Evolutionary conservation across 768 basidiomycete genomes (phyloP).

Genomic region (Pisolithus albus): DNA sequence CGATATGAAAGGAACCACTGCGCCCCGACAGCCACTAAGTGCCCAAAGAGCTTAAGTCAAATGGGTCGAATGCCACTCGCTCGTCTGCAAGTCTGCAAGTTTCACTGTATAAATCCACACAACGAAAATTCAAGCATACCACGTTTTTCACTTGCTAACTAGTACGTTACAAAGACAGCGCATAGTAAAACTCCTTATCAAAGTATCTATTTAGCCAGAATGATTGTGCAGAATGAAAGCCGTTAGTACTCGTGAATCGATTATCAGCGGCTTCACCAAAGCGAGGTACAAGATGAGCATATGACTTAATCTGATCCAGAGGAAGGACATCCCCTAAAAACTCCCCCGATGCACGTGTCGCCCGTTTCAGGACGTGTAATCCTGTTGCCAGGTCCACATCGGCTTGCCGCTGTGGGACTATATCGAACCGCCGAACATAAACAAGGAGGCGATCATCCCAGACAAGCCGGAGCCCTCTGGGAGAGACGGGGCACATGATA

Average conservation of each 20-base stretch:
- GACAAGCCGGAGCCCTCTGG: background rate
- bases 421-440: slow-evolving; percentile 21
- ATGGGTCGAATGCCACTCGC: too few species aligned
- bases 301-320: slow-evolving; percentile 15
- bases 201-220: slow-evolving; percentile 29
- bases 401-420: slow-evolving; percentile 10
- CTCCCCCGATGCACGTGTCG: slow-evolving; percentile 5
- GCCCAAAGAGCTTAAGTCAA: too few species aligned
- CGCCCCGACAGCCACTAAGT: too few species aligned
- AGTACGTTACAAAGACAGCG: background rate
- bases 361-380: slow-evolving; percentile 18
- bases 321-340: slow-evolving; percentile 24
- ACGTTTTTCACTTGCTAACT: too few species aligned
- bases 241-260: slow-evolving; percentile 16
- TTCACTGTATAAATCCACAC: too few species aligned
- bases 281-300: slow-evolving; percentile 21
- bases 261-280: slow-evolving; percentile 20
- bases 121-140: too few species aligned
- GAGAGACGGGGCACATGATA: slow-evolving; percentile 8
- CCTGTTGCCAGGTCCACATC: slow-evolving; percentile 11
- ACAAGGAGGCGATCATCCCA: slow-evolving; percentile 12
- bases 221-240: slow-evolving; percentile 11
- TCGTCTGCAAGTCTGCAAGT: too few species aligned
- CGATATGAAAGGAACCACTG: too few species aligned
- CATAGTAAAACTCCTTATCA: slow-evolving; percentile 21